These are phyloP conservation scores for Acanthamoeba castellanii DNA, from an alignment of 208 protist species.

Conservation along the genomic window DNA sequence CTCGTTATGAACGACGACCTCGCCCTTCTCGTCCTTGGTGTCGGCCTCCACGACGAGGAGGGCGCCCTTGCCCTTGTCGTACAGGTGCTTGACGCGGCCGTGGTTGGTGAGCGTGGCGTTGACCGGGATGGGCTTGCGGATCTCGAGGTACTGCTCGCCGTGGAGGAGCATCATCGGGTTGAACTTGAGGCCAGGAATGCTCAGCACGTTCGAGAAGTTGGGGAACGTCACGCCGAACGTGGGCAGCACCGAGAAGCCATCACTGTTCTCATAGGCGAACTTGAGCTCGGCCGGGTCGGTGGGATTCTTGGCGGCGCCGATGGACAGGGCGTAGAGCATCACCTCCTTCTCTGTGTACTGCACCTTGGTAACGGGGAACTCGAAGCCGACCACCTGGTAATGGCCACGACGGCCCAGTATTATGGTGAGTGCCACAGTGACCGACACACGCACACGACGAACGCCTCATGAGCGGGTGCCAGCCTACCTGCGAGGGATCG, in stretches of 20 bases:
- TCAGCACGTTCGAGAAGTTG: conserved; percentile 58
- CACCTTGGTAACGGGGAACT: conserved; percentile 34
- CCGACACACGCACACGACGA: not conserved
- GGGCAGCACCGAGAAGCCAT: conserved; percentile 62
- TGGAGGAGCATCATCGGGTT: conserved; percentile 85
- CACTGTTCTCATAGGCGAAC: conserved; percentile 72
- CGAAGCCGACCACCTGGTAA: not conserved
- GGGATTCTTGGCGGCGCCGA: conserved; percentile 67
- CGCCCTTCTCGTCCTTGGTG: conserved; percentile 70
- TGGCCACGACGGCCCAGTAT: not conserved
- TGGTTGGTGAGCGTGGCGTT: conserved; percentile 55
- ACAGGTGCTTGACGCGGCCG: conserved; percentile 61
- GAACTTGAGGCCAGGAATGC: conserved; percentile 81
- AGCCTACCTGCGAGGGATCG: conserved; percentile 16
- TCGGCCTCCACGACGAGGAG: conserved; percentile 76
- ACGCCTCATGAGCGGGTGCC: not conserved
- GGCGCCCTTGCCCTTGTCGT: conserved; percentile 84
- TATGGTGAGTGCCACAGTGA: not conserved
- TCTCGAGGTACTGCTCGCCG: conserved; percentile 85
- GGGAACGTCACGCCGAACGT: conserved; percentile 82
- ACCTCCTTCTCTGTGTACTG: conserved; percentile 72
- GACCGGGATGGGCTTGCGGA: conserved; percentile 76
- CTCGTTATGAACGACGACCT: conserved; percentile 59
- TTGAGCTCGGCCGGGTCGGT: conserved; percentile 42
- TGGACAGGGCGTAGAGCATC: conserved; percentile 76